A percentile compares a stretch with the other conserved stretches of the same genome.
phyloP scores from a whole-genome alignment of 2,329 filamentous ascomycete genomes.

The Alternaria incomplexa region DNA sequence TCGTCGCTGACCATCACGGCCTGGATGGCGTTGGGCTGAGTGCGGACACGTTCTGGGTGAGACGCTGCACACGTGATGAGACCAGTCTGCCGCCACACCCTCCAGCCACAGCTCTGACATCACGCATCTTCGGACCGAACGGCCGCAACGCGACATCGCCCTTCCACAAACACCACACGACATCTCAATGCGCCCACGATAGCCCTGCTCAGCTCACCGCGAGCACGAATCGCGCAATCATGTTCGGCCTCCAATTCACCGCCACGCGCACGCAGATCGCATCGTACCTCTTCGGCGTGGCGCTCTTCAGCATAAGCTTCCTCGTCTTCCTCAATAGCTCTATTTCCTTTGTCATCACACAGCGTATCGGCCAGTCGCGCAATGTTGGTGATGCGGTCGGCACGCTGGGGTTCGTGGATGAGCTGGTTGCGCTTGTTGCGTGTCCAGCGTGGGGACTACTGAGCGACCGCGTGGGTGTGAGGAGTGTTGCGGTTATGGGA shows the following conservation, averaged over 20 bases:
- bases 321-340: constrained; percentile 88
- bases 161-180: neutral
- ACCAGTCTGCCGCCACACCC: neutral
- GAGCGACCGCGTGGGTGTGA: constrained; percentile 77
- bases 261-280: constrained; percentile 63
- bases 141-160: constrained; percentile 10
- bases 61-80: constrained; percentile 4
- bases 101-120: constrained; percentile 11
- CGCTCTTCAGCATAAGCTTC: constrained; percentile 86
- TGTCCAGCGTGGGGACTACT: constrained; percentile 81
- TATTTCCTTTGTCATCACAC: constrained; percentile 83
- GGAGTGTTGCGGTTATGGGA: constrained; percentile 69
- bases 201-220: constrained; percentile 23
- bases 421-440: constrained; percentile 79
- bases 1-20: neutral
- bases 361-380: constrained; percentile 75
- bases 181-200: constrained; percentile 20
- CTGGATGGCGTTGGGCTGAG: neutral
- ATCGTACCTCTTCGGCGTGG: constrained; percentile 81
- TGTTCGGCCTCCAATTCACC: constrained; percentile 57
- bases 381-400: constrained; percentile 81
- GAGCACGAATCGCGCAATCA: constrained; percentile 29
- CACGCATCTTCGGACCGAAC: constrained; percentile 8
- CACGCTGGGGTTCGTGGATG: constrained; percentile 83
- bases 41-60: neutral